A percentile compares a stretch with the other conserved stretches of the same genome.
Evolutionary conservation across 257 asterid genomes (phyloP).

Genomic region (Mentha longifolia): DNA sequence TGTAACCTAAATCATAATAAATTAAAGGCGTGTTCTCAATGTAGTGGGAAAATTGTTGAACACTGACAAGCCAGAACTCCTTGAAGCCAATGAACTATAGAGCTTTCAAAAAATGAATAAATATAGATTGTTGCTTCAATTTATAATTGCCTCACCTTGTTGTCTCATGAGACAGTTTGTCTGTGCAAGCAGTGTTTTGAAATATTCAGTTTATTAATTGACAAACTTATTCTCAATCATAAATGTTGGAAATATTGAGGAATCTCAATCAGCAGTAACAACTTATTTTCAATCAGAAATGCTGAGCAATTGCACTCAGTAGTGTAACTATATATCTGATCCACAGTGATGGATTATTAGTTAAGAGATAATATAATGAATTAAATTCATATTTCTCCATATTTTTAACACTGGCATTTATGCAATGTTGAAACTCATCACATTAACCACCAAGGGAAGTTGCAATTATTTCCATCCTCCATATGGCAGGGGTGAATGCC

Average conservation of each 20-base stretch:
- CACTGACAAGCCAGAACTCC: neutral
- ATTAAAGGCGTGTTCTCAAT: neutral
- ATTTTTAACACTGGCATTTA: neutral
- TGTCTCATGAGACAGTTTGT: neutral
- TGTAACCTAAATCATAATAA: neutral
- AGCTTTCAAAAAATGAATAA: neutral
- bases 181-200: constrained; percentile 1
- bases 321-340: neutral
- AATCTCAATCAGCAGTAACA: neutral
- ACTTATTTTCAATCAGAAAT: constrained; percentile 1
- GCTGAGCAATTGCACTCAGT: neutral
- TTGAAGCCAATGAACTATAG: neutral
- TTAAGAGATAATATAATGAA: neutral
- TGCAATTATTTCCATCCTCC: constrained; percentile 20
- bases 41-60: neutral
- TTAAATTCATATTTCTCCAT: constrained; percentile 11
- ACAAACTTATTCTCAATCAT: neutral
- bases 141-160: constrained; percentile 9
- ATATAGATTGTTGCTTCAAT: neutral
- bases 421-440: neutral
- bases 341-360: neutral
- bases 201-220: neutral
- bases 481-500: neutral
- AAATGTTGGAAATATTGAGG: neutral
- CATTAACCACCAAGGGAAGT: neutral